These are phyloP conservation scores for Leishmania aethiopica DNA, from an alignment of 208 protist species.

Conservation along the genomic window DNA sequence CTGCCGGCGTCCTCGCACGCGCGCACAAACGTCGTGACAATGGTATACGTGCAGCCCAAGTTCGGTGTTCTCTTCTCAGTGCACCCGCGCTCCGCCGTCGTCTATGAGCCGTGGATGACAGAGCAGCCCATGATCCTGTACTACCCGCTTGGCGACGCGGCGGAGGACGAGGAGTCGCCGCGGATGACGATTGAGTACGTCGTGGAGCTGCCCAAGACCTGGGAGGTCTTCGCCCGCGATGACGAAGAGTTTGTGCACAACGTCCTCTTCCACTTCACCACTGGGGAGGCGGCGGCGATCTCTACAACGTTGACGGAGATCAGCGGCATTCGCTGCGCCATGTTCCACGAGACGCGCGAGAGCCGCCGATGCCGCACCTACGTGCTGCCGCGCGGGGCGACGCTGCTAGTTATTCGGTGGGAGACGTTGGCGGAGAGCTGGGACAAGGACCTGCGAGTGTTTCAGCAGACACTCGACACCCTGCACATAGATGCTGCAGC, in stretches of 20 bases:
- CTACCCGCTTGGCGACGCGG: conserved; percentile 50
- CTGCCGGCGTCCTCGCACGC: conserved; percentile 14
- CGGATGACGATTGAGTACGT: conserved; percentile 39
- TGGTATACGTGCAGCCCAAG: conserved; percentile 46
- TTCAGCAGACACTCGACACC: conserved; percentile 68
- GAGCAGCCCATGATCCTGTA: conserved; percentile 48
- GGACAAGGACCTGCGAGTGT: conserved; percentile 39
- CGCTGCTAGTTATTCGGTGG: conserved; percentile 55
- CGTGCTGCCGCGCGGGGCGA: conserved; percentile 40
- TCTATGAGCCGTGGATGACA: conserved; percentile 55
- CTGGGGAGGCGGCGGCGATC: conserved; percentile 38
- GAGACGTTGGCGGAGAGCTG: conserved; percentile 44
- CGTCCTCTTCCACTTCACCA: conserved; percentile 65
- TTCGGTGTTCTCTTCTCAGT: conserved; percentile 63
- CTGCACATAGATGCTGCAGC: conserved; percentile 48
- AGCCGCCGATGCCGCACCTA: conserved; percentile 58
- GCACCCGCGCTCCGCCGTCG: conserved; percentile 31
- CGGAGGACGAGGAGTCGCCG: conserved; percentile 14
- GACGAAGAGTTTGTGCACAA: conserved; percentile 66
- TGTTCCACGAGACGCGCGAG: conserved; percentile 52
- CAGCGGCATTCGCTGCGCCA: conserved; percentile 46
- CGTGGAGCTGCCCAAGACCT: conserved; percentile 42
- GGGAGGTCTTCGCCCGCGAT: conserved; percentile 39
- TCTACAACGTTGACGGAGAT: conserved; percentile 40
- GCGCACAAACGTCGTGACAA: conserved; percentile 24